Percentiles rank a stretch among this genome's conserved stretches.
Conservation (phyloP, 2,329 filamentous ascomycete species). For the Pseudogymnoascus sp. region DNA sequence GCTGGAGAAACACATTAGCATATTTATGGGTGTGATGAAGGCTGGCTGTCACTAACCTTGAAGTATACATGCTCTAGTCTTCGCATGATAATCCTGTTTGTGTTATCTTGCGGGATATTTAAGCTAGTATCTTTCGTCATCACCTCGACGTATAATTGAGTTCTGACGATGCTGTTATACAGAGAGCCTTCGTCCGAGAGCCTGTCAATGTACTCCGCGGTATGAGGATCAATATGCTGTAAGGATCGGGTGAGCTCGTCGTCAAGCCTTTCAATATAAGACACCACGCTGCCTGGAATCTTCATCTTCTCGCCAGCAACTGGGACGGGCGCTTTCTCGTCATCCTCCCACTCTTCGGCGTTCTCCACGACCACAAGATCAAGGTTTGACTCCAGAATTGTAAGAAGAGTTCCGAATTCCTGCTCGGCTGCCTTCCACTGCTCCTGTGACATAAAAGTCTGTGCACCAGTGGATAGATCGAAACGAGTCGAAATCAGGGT, state of each 20-base stretch:
- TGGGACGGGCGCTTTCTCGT: slow-evolving; percentile 79
- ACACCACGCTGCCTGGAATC: slow-evolving; percentile 88
- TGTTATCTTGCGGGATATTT: slow-evolving; percentile 70
- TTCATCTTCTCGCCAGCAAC: slow-evolving; percentile 71
- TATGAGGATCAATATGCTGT: slow-evolving; percentile 95
- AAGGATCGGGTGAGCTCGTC: slow-evolving; percentile 96
- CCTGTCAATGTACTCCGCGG: slow-evolving; percentile 95
- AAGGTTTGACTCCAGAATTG: slow-evolving; percentile 67
- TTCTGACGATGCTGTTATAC: slow-evolving; percentile 86
- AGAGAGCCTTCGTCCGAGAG: slow-evolving; percentile 81
- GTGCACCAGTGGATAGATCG: slow-evolving; percentile 73
- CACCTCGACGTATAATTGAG: slow-evolving; percentile 78
- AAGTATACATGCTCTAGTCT: slow-evolving; percentile 97
- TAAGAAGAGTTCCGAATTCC: slow-evolving; percentile 70
- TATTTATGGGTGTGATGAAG: slow-evolving; percentile 20
- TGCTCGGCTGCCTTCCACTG: slow-evolving; percentile 94
- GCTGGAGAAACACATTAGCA: slow-evolving; percentile 38
- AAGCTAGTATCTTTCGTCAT: slow-evolving; percentile 62
- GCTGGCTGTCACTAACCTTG: slow-evolving; percentile 51
- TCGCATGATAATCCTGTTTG: slow-evolving; percentile 90
- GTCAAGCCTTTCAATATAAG: slow-evolving; percentile 87
- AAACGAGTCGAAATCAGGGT: slow-evolving; percentile 90
- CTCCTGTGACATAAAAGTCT: slow-evolving; percentile 81
- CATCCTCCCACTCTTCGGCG: slow-evolving; percentile 97
- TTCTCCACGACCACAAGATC: slow-evolving; percentile 82